Conservation (phyloP, 2,329 filamentous ascomycete genomes). For the Pestalotiopsis sp. region DNA sequence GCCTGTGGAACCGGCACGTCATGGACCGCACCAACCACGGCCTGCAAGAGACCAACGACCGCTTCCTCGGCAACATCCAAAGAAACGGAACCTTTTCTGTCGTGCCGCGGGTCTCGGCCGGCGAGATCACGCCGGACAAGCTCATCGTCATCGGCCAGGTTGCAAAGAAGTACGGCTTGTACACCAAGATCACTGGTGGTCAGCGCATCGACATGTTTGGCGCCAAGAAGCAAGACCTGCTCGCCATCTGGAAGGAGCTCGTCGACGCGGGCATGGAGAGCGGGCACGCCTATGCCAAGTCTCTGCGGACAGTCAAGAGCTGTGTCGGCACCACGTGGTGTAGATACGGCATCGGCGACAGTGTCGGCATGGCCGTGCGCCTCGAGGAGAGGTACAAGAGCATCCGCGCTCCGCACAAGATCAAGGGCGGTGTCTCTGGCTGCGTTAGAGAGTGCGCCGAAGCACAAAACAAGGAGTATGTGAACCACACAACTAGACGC, state of each 20-base stretch:
- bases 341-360: conserved; percentile 85
- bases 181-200: conserved; percentile 90
- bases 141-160: conserved; percentile 83
- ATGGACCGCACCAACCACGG: conserved; percentile 73
- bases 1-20: conserved; percentile 82
- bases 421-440: conserved; percentile 87
- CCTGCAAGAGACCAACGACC: conserved; percentile 89
- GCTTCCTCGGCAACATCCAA: conserved; percentile 87
- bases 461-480: conserved; percentile 87
- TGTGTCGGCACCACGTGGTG: conserved; percentile 94
- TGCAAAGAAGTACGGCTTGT: conserved; percentile 81
- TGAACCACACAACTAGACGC: conserved; percentile 14
- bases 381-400: conserved; percentile 92
- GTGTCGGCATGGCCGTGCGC: conserved; percentile 86
- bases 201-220: conserved; percentile 95
- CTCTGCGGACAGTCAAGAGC: conserved; percentile 85
- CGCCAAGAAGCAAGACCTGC: conserved; percentile 82
- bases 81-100: conserved; percentile 91
- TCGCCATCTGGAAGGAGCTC: conserved; percentile 79
- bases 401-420: conserved; percentile 85
- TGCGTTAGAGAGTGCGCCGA: conserved; percentile 94
- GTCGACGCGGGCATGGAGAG: conserved; percentile 87
- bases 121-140: conserved; percentile 87
- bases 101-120: conserved; percentile 78
- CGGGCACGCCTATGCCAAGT: conserved; percentile 90